A percentile compares a stretch with the other conserved stretches of the same genome.
Evolutionary conservation across 1,284 basidiomycete species (phyloP).

Genomic region (Fomes fomentarius): DNA sequence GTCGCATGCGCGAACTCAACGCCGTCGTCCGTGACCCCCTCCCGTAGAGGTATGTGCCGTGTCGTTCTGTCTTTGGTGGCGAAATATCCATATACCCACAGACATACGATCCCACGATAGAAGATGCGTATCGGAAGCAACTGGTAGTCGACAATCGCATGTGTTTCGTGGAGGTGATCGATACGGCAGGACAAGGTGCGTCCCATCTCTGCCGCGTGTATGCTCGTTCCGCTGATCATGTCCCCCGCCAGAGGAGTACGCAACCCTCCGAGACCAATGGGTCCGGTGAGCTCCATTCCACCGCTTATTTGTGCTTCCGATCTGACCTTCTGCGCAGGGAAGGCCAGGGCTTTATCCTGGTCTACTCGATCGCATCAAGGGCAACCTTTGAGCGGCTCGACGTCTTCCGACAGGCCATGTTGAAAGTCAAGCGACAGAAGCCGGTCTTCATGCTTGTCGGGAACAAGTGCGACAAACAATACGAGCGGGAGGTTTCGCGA

Average conservation of each 20-base stretch:
- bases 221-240: conserved; percentile 12
- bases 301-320: conserved; percentile 3
- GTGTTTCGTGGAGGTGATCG: conserved; percentile 92
- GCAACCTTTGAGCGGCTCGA: conserved; percentile 94
- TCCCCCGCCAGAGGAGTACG: conserved; percentile 81
- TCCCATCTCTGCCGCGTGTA: conserved; percentile 22
- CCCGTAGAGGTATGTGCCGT: conserved; percentile 24
- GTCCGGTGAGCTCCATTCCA: conserved; percentile 71
- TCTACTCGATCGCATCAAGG: conserved; percentile 97
- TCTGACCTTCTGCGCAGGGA: conserved; percentile 60
- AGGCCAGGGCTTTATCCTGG: conserved; percentile 98
- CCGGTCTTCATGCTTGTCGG: conserved; percentile 90
- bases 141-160: conserved; percentile 90
- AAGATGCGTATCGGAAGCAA: conserved; percentile 93
- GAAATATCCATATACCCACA: conserved; percentile 32
- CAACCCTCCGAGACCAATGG: conserved; percentile 98
- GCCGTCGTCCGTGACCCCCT: conserved; percentile 16
- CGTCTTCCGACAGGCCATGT: conserved; percentile 94
- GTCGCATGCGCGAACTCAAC: conserved; percentile 25
- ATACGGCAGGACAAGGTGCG: conserved; percentile 92
- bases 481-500: conserved; percentile 84
- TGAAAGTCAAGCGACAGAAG: conserved; percentile 89
- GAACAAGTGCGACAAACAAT: conserved; percentile 89
- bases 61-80: neutral
- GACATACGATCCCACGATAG: conserved; percentile 93